phyloP scores from a whole-genome alignment of 2,329 filamentous ascomycete genomes.

The Elsinoe ampelina region DNA sequence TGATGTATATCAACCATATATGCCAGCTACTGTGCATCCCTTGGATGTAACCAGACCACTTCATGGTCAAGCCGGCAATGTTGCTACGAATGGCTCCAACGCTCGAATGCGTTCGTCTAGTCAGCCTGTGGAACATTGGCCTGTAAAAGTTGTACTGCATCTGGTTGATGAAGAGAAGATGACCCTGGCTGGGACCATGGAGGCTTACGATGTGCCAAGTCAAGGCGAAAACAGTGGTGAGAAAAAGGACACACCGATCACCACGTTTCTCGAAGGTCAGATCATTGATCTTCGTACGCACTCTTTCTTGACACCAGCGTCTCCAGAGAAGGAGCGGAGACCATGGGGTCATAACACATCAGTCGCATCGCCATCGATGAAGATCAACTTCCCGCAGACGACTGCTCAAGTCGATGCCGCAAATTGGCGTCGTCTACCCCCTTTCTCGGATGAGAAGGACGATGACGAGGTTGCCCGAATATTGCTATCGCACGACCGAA shows the following conservation, averaged over 20 bases:
- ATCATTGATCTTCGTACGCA: slow-evolving; percentile 52
- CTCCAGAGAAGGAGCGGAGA: slow-evolving; percentile 12
- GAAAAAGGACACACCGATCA: slow-evolving; percentile 45
- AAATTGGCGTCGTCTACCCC: slow-evolving; percentile 42
- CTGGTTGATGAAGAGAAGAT: slow-evolving; percentile 51
- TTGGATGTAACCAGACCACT: slow-evolving; percentile 31
- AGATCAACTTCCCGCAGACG: slow-evolving; percentile 17
- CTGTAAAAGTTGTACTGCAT: slow-evolving; percentile 58
- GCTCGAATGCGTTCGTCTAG: not conserved
- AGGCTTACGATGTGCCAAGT: slow-evolving; percentile 57
- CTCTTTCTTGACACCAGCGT: slow-evolving; percentile 40
- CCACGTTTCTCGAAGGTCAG: slow-evolving; percentile 59
- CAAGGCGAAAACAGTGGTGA: slow-evolving; percentile 25
- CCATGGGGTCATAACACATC: not conserved
- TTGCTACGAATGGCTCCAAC: not conserved
- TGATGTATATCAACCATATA: slow-evolving; percentile 15
- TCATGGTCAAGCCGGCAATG: slow-evolving; percentile 23
- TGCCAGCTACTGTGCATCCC: slow-evolving; percentile 20
- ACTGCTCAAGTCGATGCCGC: slow-evolving; percentile 35
- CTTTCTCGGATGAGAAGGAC: slow-evolving; percentile 19
- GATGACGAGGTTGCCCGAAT: slow-evolving; percentile 36
- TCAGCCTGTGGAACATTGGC: slow-evolving; percentile 46
- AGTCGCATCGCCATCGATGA: slow-evolving; percentile 31
- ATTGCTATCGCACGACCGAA: slow-evolving; percentile 33
- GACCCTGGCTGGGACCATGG: slow-evolving; percentile 59